These are phyloP conservation scores for Verticillium albo-atrum DNA, from an alignment of 2,329 filamentous ascomycete genomes.

Conservation along the genomic window DNA sequence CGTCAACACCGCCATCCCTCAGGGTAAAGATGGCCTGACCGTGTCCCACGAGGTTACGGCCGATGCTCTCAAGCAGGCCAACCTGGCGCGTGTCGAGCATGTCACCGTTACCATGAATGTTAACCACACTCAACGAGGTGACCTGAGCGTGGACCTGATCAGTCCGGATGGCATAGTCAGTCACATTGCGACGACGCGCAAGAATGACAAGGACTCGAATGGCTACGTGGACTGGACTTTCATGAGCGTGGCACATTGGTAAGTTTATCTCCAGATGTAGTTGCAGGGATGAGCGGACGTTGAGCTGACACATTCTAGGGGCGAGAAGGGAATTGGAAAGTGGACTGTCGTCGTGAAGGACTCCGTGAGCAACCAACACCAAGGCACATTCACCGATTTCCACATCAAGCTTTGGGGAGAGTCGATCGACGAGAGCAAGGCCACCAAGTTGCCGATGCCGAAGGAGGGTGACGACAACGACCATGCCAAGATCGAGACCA, in stretches of 20 bases:
- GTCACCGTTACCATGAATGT: slow-evolving; percentile 98
- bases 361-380: slow-evolving; percentile 68
- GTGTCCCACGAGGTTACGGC: slow-evolving; percentile 78
- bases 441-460: slow-evolving; percentile 74
- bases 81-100: slow-evolving; percentile 84
- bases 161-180: slow-evolving; percentile 80
- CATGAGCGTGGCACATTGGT: slow-evolving; percentile 97
- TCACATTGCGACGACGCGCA: slow-evolving; percentile 74
- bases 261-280: slow-evolving; percentile 25
- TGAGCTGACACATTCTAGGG: slow-evolving; percentile 47
- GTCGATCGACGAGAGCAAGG: slow-evolving; percentile 68
- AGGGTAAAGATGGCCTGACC: slow-evolving; percentile 75
- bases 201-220: slow-evolving; percentile 56
- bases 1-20: slow-evolving; percentile 78
- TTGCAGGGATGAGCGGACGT: background rate
- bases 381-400: slow-evolving; percentile 84
- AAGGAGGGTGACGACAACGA: slow-evolving; percentile 79
- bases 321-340: slow-evolving; percentile 78
- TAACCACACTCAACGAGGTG: slow-evolving; percentile 79
- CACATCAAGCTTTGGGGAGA: slow-evolving; percentile 93
- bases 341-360: slow-evolving; percentile 94
- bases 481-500: slow-evolving; percentile 66
- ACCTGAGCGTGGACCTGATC: slow-evolving; percentile 86
- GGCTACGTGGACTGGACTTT: slow-evolving; percentile 98
- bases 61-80: slow-evolving; percentile 75